Evolutionary conservation across 2,329 filamentous ascomycete species (phyloP).

Genomic region (Chrysosporium queenslandicum): DNA sequence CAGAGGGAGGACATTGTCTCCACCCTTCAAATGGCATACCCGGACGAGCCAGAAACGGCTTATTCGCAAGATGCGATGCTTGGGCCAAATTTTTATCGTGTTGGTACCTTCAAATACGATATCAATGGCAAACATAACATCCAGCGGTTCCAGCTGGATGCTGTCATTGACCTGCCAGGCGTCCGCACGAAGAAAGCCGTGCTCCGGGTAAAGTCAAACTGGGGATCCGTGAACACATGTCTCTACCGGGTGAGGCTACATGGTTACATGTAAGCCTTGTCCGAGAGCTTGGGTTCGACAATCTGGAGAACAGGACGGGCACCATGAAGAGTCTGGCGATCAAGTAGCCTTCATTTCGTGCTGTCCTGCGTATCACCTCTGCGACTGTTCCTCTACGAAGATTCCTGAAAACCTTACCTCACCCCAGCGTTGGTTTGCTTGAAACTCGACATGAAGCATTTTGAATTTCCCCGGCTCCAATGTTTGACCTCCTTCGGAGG

Average conservation of each 20-base stretch:
- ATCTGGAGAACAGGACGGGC: not conserved
- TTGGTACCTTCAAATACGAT: slow-evolving; percentile 34
- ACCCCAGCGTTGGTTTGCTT: not conserved
- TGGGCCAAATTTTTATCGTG: slow-evolving; percentile 31
- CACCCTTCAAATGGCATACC: slow-evolving; percentile 25
- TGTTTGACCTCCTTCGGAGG: not conserved
- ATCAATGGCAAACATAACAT: slow-evolving; percentile 27
- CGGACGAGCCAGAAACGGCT: slow-evolving; percentile 23
- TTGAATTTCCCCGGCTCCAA: not conserved
- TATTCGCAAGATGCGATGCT: slow-evolving; percentile 32
- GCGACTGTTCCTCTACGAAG: not conserved
- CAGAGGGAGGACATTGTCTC: slow-evolving; percentile 27
- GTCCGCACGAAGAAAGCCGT: slow-evolving; percentile 33
- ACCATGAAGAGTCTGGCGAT: not conserved
- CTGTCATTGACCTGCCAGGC: slow-evolving; percentile 29
- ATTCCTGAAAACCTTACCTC: not conserved
- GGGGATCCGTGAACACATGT: slow-evolving; percentile 36
- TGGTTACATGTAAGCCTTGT: slow-evolving; percentile 27
- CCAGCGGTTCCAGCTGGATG: slow-evolving; percentile 33
- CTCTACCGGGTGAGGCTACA: slow-evolving; percentile 39
- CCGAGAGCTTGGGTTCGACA: not conserved
- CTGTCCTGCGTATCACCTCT: not conserved
- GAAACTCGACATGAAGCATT: not conserved
- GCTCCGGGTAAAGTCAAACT: slow-evolving; percentile 36
- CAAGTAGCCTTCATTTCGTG: not conserved